phyloP scores from a whole-genome alignment of 2,329 filamentous ascomycete genomes.

The Metarhizium humberi region DNA sequence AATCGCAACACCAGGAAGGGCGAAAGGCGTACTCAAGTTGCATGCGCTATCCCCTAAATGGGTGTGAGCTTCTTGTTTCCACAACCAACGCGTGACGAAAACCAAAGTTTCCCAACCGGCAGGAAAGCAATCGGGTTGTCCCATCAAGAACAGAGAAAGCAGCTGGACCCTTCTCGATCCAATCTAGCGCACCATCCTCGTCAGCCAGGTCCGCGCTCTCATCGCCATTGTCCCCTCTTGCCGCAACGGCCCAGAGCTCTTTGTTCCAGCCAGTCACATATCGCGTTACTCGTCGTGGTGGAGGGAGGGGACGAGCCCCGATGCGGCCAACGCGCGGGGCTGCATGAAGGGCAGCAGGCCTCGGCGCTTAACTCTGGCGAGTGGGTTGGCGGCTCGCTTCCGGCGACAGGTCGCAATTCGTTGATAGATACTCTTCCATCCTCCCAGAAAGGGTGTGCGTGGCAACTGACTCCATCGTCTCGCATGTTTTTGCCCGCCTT shows the following conservation, averaged over 20 bases:
- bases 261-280: slow-evolving; percentile 9
- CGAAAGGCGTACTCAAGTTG: not conserved
- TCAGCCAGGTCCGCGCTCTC: not conserved
- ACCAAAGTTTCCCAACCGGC: not conserved
- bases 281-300: slow-evolving; percentile 8
- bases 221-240: not conserved
- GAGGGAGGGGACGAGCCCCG: slow-evolving; percentile 10
- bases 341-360: slow-evolving; percentile 41
- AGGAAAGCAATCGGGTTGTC: not conserved
- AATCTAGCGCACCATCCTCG: not conserved
- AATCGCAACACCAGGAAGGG: not conserved
- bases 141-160: not conserved
- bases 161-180: not conserved
- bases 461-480: not conserved
- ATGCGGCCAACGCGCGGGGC: slow-evolving; percentile 25
- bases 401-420: slow-evolving; percentile 27
- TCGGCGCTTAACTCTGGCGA: slow-evolving; percentile 45
- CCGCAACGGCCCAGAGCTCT: not conserved
- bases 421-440: not conserved
- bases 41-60: not conserved
- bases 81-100: not conserved
- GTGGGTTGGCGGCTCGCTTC: slow-evolving; percentile 27
- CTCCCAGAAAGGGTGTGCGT: not conserved
- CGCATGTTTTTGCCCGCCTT: not conserved
- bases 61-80: not conserved